Percentiles rank a stretch among this genome's conserved stretches.
Conservation (phyloP, 2,329 filamentous ascomycete species). For the Xylaria sp. region DNA sequence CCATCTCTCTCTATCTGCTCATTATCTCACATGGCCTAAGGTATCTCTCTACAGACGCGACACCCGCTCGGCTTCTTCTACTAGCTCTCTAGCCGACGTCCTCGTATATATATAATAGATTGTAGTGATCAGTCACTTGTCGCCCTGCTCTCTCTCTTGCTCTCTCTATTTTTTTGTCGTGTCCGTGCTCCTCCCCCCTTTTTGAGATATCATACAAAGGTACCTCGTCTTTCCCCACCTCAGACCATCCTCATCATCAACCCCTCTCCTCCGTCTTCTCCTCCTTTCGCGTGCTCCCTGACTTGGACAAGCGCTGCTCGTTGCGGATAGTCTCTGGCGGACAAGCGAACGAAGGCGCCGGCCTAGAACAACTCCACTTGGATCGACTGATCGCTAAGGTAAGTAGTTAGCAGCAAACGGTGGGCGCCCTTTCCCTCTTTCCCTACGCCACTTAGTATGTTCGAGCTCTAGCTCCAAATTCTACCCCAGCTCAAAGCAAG, state of each 20-base stretch:
- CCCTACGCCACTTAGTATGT: background rate
- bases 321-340: background rate
- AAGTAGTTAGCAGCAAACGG: constrained; percentile 14
- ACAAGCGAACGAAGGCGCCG: background rate
- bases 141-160: background rate
- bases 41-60: constrained; percentile 1
- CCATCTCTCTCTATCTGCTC: background rate
- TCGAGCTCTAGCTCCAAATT: constrained; percentile 28
- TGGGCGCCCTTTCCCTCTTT: constrained; percentile 25
- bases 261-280: background rate
- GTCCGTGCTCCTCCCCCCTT: background rate
- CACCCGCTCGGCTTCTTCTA: constrained; percentile 14
- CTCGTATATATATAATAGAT: constrained; percentile 28
- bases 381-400: constrained; percentile 27
- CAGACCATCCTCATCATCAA: background rate
- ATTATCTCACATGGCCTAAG: background rate
- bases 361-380: constrained; percentile 15
- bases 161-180: background rate
- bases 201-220: background rate
- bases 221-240: background rate
- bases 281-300: background rate
- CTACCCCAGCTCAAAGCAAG: constrained; percentile 5
- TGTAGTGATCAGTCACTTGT: constrained; percentile 4
- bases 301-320: background rate
- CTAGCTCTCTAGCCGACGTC: background rate